A percentile compares a stretch with the other conserved stretches of the same genome.
Evolutionary conservation across 1,139 yeast species (phyloP).

Genomic region (Petasospora fabianii): DNA sequence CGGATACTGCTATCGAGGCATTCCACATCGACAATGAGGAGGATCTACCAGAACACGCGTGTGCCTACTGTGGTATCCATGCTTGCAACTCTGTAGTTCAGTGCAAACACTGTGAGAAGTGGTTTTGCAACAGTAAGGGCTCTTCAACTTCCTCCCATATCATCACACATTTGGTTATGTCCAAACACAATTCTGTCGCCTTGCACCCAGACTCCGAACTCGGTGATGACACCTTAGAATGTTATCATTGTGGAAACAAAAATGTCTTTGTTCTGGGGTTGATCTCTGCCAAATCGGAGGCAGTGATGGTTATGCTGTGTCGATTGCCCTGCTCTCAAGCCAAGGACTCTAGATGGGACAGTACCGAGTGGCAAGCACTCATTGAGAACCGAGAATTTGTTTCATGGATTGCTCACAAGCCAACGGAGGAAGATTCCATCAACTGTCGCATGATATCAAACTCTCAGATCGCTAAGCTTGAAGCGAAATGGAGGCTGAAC

Average conservation of each 20-base stretch:
- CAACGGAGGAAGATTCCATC: slow-evolving; percentile 60
- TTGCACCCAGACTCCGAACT: slow-evolving; percentile 78
- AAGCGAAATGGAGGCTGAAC: slow-evolving; percentile 76
- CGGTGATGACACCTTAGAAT: slow-evolving; percentile 82
- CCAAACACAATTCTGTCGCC: slow-evolving; percentile 73
- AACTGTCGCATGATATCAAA: slow-evolving; percentile 54
- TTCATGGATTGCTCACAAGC: slow-evolving; percentile 76
- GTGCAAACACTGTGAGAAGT: slow-evolving; percentile 73
- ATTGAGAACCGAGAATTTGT: slow-evolving; percentile 77
- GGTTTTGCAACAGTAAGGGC: slow-evolving; percentile 88
- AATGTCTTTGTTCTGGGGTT: slow-evolving; percentile 83
- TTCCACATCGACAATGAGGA: slow-evolving; percentile 11
- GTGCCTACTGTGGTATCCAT: slow-evolving; percentile 78
- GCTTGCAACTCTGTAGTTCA: slow-evolving; percentile 64
- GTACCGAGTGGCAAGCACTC: slow-evolving; percentile 82
- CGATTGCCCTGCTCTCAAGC: slow-evolving; percentile 86
- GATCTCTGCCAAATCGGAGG: slow-evolving; percentile 83
- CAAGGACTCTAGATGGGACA: slow-evolving; percentile 79
- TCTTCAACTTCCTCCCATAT: slow-evolving; percentile 70
- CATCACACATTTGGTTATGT: slow-evolving; percentile 76
- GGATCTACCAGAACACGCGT: slow-evolving; percentile 39
- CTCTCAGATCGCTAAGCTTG: slow-evolving; percentile 68
- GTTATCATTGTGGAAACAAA: slow-evolving; percentile 84
- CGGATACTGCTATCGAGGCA: slow-evolving; percentile 5
- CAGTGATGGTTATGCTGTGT: slow-evolving; percentile 83